Conservation (phyloP, 352 stramenopile species). For the Phytophthora idaei region DNA sequence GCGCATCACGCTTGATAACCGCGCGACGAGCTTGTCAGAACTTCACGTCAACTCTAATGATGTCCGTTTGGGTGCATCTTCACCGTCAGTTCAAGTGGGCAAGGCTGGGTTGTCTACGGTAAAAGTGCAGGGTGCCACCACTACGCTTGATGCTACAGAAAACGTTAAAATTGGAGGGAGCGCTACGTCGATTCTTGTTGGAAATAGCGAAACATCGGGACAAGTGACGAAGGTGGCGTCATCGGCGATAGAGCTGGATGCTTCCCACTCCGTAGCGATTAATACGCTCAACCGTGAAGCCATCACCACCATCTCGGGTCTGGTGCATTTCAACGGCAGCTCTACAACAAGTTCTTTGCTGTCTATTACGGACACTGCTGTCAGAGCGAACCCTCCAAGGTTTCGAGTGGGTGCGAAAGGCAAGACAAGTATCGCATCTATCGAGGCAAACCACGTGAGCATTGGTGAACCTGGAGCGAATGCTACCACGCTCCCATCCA, state of each 20-base stretch:
- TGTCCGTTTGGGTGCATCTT: conserved; percentile 39
- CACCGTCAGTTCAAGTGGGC: conserved; percentile 42
- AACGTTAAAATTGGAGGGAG: conserved; percentile 32
- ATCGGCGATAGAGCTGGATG: conserved; percentile 38
- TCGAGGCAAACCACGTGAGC: conserved; percentile 37
- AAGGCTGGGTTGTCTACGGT: conserved; percentile 28
- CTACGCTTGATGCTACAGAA: conserved; percentile 35
- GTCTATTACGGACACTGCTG: conserved; percentile 28
- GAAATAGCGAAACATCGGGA: conserved; percentile 19
- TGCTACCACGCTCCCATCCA: conserved; percentile 21
- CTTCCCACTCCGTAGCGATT: conserved; percentile 31
- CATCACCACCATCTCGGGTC: conserved; percentile 37
- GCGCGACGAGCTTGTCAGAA: conserved; percentile 38
- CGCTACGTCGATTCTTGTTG: conserved; percentile 34
- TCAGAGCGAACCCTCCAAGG: conserved; percentile 29
- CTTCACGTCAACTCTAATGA: conserved; percentile 51
- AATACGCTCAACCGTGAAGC: conserved; percentile 28
- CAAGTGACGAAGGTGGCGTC: conserved; percentile 45
- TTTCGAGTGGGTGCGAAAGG: conserved; percentile 39
- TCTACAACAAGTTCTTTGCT: conserved; percentile 23
- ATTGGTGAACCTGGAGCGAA: conserved; percentile 42
- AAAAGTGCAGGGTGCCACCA: conserved; percentile 27
- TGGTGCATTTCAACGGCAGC: conserved; percentile 39
- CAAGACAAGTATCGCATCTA: conserved; percentile 31
- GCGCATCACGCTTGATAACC: conserved; percentile 56